These are phyloP conservation scores for Trametes sp. DNA, from an alignment of 1,284 basidiomycete species.

Conservation along the genomic window DNA sequence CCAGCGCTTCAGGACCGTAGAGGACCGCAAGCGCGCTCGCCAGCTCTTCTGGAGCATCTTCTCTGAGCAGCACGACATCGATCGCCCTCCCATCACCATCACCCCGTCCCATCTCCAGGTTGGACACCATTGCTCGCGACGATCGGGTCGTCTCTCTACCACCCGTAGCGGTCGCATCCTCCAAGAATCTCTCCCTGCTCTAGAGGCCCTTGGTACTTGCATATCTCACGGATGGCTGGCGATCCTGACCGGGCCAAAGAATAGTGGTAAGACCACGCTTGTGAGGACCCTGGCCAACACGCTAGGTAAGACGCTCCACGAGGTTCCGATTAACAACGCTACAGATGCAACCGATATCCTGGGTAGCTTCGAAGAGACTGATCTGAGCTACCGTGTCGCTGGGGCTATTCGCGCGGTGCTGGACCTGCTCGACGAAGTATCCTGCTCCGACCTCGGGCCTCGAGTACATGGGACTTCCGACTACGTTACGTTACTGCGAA, in stretches of 20 bases:
- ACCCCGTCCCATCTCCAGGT: slow-evolving; percentile 67
- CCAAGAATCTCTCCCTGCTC: slow-evolving; percentile 68
- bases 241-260: slow-evolving; percentile 83
- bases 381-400: slow-evolving; percentile 51
- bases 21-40: slow-evolving; percentile 71
- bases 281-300: slow-evolving; percentile 78
- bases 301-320: slow-evolving; percentile 73
- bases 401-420: slow-evolving; percentile 52
- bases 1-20: slow-evolving; percentile 81
- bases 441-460: slow-evolving; percentile 49
- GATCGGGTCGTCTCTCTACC: slow-evolving; percentile 52
- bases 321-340: slow-evolving; percentile 85
- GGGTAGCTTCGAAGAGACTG: slow-evolving; percentile 95
- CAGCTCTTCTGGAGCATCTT: slow-evolving; percentile 74
- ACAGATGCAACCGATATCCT: slow-evolving; percentile 96
- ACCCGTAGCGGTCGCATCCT: slow-evolving; percentile 58
- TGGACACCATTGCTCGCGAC: slow-evolving; percentile 68
- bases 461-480: slow-evolving; percentile 30
- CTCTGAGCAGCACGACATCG: slow-evolving; percentile 42
- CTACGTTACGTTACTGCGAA: slow-evolving; percentile 10
- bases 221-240: slow-evolving; percentile 87
- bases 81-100: slow-evolving; percentile 53
- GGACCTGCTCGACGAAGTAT: slow-evolving; percentile 48
- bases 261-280: slow-evolving; percentile 84
- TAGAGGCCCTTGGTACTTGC: slow-evolving; percentile 84